A percentile compares a stretch with the other conserved stretches of the same genome.
Conservation (phyloP, 139 green algal genomes). For the Spirogloea muscicola region DNA sequence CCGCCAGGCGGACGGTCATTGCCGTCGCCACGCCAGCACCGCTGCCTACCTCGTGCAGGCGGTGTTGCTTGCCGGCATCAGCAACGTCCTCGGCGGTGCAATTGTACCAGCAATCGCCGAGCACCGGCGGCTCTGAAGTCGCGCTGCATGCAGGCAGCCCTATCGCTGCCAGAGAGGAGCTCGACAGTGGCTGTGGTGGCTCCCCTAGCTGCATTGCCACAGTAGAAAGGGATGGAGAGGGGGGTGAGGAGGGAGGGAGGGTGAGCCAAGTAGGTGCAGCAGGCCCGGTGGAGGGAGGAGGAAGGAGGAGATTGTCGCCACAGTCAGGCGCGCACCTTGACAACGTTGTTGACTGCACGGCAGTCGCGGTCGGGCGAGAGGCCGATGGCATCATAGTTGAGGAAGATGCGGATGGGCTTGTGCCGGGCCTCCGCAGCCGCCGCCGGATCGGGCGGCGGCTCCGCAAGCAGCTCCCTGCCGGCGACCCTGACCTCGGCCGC, state of each 20-base stretch:
- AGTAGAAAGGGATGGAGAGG: no score
- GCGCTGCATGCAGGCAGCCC: not conserved
- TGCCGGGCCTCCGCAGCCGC: no score
- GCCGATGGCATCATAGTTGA: slow-evolving; percentile 9
- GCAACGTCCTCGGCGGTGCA: slow-evolving; percentile 17
- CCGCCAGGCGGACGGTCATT: not conserved
- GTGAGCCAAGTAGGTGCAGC: no score
- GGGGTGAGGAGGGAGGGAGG: no score
- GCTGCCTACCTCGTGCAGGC: not conserved
- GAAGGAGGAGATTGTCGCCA: no score
- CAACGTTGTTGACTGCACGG: not conserved
- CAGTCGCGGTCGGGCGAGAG: slow-evolving; percentile 17
- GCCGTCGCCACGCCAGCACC: no score
- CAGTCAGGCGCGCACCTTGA: no score
- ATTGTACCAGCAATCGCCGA: slow-evolving; percentile 19
- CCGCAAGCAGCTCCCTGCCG: no score
- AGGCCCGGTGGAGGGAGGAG: no score
- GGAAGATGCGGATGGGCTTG: slow-evolving; percentile 12
- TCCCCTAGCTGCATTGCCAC: slow-evolving; percentile 18
- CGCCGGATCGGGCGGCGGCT: no score
- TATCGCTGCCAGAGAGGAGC: not conserved
- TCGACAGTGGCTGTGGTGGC: not conserved
- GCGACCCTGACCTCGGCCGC: no score
- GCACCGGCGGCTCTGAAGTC: not conserved
- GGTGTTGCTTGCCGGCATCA: not conserved